A percentile compares a stretch with the other conserved stretches of the same genome.
Conservation (phyloP, 257 asterid species). For the Ligustrum vulgare region DNA sequence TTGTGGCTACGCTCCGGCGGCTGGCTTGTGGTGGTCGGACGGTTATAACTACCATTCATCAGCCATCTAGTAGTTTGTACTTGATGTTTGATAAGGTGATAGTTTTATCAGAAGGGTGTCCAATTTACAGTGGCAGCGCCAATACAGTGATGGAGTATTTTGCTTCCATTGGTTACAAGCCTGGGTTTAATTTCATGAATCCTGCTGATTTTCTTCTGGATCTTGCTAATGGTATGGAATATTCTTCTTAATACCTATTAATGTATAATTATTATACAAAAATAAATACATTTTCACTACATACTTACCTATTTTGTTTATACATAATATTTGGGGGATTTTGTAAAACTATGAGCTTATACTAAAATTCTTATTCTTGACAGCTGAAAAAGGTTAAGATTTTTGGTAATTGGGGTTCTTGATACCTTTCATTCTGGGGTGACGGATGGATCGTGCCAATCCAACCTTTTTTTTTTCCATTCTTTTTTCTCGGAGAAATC, state of each 20-base stretch:
- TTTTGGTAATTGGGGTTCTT: not conserved
- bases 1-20: slow-evolving; percentile 53
- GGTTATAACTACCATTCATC: slow-evolving; percentile 75
- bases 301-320: too few relatives aligned
- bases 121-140: slow-evolving; percentile 58
- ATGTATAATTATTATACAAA: not conserved
- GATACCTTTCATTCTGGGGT: not conserved
- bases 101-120: slow-evolving; percentile 69
- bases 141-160: slow-evolving; percentile 61
- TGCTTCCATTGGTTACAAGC: slow-evolving; percentile 56
- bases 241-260: not conserved
- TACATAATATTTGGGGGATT: not conserved
- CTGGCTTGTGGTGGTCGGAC: slow-evolving; percentile 72
- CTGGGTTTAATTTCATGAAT: slow-evolving; percentile 58
- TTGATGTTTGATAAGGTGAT: slow-evolving; percentile 74
- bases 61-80: slow-evolving; percentile 85
- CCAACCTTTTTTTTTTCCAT: too few relatives aligned
- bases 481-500: too few relatives aligned
- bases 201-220: slow-evolving; percentile 92
- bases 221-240: slow-evolving; percentile 80
- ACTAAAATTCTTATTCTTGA: not conserved
- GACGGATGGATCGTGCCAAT: too few relatives aligned
- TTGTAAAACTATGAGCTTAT: not conserved
- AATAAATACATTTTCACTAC: not conserved
- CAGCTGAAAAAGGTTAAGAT: not conserved